Base-by-base conservation (phyloP, 2,329 filamentous ascomycete species). In the Phaeosphaeria sp. region DNA sequence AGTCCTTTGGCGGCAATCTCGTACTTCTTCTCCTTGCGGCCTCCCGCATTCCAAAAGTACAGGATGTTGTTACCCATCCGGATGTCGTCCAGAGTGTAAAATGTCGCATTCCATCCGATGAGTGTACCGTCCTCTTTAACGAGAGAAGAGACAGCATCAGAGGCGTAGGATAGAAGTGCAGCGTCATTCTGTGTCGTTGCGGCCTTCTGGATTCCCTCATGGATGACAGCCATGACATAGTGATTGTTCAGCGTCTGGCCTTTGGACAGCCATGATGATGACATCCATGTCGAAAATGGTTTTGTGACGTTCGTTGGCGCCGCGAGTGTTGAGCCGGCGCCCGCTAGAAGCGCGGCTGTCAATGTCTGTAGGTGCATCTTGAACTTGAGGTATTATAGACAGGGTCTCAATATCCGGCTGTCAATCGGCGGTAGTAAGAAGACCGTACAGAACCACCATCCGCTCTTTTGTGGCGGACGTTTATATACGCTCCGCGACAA, bases 1-100 rank as follows among this genome's bases (percentile, higher is more conserved):
- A 87, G 75, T 2, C 75, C 74, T 6, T 78, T 78, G 3, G 83
- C 82, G 0, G 83, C 84, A 5, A 67, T 67, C 63, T 80, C 80
- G 71, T 84, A 86, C 64, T 82, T 84, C 11, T 75, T 66, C 40
- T 82, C 77, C 18, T 69, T 73, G 40, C 69, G 65, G 24, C 69
- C 69, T 11, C 77, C 77, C 0, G 81, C 82, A 56, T 77, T 68
- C 61, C 80, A 77, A 63, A 83, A 82, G 75, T 83, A 80, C 1
- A 86, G 74, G 39, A 84, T 73, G 65, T 83, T 83, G 62, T 83
- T 80, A 7, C 83, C 84, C 30, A 86, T 77, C 6, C 84, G 81
- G 58, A 86, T 80, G 56, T 86, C 81, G 58, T 77, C 75, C 3
- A 77, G 66, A 2, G 82, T 83, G 74, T 85, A 82, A 65, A 78